Percentiles rank a stretch among this genome's conserved stretches.
Conservation (phyloP, 2,329 filamentous ascomycete species). For the Chrysosporium keratinophilum region DNA sequence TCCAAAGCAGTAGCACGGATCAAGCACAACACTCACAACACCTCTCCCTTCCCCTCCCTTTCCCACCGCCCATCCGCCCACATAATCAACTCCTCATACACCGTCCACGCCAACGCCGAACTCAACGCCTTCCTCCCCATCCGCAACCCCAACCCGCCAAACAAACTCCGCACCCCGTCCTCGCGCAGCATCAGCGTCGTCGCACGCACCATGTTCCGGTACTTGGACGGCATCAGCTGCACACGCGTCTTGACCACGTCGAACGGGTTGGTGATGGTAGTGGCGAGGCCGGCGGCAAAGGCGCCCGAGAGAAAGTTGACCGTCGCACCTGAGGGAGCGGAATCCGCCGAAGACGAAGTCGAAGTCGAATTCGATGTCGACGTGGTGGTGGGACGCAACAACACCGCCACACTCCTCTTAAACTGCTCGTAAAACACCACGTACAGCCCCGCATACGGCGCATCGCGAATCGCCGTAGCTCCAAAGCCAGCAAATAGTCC, state of each 20-base stretch:
- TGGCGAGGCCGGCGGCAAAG: conserved; percentile 70
- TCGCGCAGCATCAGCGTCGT: conserved; percentile 66
- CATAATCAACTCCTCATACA: conserved; percentile 87
- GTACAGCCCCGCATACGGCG: conserved; percentile 92
- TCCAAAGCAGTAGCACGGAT: neutral
- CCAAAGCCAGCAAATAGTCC: conserved; percentile 93
- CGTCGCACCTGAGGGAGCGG: conserved; percentile 37
- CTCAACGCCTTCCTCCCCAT: conserved; percentile 88
- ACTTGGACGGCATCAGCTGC: conserved; percentile 74
- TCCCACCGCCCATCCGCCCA: conserved; percentile 48
- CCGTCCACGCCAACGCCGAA: conserved; percentile 90
- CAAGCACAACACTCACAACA: neutral
- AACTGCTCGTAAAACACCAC: conserved; percentile 76
- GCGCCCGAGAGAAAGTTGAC: conserved; percentile 83
- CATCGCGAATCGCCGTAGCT: conserved; percentile 83
- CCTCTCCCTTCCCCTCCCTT: conserved; percentile 19
- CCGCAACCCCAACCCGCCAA: conserved; percentile 73
- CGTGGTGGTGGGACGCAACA: conserved; percentile 18
- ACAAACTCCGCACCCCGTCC: conserved; percentile 69
- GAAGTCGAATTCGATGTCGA: neutral
- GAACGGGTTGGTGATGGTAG: conserved; percentile 87
- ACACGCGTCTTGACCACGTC: conserved; percentile 93
- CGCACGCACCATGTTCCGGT: conserved; percentile 72
- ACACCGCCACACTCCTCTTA: conserved; percentile 27
- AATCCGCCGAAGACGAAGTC: neutral